phyloP scores from a whole-genome alignment of 2,329 filamentous ascomycete species.

The Cercospora beticola region DNA sequence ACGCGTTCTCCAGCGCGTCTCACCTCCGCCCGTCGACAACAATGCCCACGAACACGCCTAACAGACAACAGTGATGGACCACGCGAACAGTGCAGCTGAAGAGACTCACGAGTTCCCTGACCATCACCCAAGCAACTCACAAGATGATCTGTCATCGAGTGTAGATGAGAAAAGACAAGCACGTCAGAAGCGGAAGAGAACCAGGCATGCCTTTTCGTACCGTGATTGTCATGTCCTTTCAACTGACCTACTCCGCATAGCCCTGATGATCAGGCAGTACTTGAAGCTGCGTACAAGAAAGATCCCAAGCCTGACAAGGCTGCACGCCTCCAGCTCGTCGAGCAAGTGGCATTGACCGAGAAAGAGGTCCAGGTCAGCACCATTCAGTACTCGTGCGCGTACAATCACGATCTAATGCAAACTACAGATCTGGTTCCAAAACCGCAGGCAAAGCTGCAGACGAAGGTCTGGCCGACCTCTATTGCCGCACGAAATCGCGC shows the following conservation, averaged over 20 bases:
- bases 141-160: constrained; percentile 41
- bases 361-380: constrained; percentile 88
- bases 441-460: constrained; percentile 87
- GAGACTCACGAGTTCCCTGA: not conserved
- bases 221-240: not conserved
- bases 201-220: constrained; percentile 50
- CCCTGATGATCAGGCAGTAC: constrained; percentile 81
- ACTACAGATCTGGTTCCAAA: constrained; percentile 92
- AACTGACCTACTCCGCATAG: constrained; percentile 46
- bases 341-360: constrained; percentile 82
- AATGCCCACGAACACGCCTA: constrained; percentile 1
- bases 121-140: not conserved
- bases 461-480: constrained; percentile 77
- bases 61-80: constrained; percentile 5
- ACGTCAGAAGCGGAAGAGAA: constrained; percentile 61
- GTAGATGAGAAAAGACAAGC: constrained; percentile 61
- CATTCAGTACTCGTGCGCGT: not conserved
- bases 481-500: constrained; percentile 69
- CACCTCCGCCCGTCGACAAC: not conserved
- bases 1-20: constrained; percentile 14
- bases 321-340: constrained; percentile 79
- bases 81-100: not conserved
- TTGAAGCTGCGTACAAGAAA: constrained; percentile 79
- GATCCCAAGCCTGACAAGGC: constrained; percentile 92
- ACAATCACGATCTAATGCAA: constrained; percentile 6